Evolutionary conservation across 495 filamentous ascomycete species (phyloP).

Genomic region (Daldinia loculata): DNA sequence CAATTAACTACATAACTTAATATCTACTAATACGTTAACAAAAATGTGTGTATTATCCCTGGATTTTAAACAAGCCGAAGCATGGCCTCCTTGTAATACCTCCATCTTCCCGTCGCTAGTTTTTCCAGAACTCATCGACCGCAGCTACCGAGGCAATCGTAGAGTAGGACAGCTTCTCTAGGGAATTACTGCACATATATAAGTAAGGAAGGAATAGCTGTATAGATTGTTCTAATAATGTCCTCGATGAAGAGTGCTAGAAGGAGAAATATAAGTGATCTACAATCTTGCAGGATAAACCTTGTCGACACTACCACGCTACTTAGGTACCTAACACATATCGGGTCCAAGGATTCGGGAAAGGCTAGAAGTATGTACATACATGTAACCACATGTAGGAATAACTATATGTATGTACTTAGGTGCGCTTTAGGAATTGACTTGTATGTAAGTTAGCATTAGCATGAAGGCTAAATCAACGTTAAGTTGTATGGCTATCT

Average conservation of each 20-base stretch:
- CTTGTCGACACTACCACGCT: conserved; percentile 23
- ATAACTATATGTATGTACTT: not conserved
- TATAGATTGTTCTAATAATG: not conserved
- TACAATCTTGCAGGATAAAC: conserved; percentile 35
- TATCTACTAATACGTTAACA: not conserved
- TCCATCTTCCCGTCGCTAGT: not conserved
- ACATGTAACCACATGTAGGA: not conserved
- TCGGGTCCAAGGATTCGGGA: not conserved
- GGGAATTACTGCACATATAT: not conserved
- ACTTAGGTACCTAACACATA: not conserved
- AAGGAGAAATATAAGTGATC: conserved; percentile 15
- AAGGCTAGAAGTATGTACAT: not conserved
- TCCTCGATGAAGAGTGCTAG: not conserved
- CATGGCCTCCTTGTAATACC: not conserved
- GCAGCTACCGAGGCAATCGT: not conserved
- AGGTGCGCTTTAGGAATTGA: too few species aligned
- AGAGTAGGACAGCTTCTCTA: not conserved
- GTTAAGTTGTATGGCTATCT: not conserved
- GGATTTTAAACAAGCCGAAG: not conserved
- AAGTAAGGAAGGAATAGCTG: not conserved
- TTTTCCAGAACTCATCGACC: not conserved
- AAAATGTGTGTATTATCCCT: not conserved
- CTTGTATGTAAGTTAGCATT: not conserved
- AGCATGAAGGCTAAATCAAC: conserved; percentile 1
- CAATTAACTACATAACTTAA: too few species aligned